Evolutionary conservation across 2,329 filamentous ascomycete genomes (phyloP), one percentile per base, ranked within the genome.

Genomic region (Chaetomium sp.): DNA sequence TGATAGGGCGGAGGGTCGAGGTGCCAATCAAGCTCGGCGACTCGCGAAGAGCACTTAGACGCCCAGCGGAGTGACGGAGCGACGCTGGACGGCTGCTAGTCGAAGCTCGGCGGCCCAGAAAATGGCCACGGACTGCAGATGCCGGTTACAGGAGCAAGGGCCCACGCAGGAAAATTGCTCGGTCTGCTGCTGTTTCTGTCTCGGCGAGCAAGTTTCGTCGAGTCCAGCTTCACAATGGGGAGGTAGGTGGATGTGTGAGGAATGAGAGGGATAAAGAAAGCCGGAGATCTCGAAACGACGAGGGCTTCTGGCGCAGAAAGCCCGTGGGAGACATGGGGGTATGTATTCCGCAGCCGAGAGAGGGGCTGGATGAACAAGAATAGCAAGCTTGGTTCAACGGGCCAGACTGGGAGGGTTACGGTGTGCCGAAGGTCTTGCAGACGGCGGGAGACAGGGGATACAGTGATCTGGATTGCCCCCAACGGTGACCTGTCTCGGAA

Each of bases 1-100:
- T 81, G 80, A 81, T 83, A 81, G 80, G 80, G 70, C 74, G 69
- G 72, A 66, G 65, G 68, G 33, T 66, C 62, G 65, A 70, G 70
- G 70, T 72, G 73, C 75, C 78, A 77, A 77, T 79, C 74, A 74
- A 72, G 75, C 72, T 74, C 72, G 74, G 73, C 76, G 75, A 78
- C 74, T 76, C 72, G 74, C 70, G 73, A 75, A 72, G 72, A 71
- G 58, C 47, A 75, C 78, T 79, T 82, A 82, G 77, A 80, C 81
- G 80, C 80, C 78, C 75, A 70, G 67, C 63, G 69, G 73, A 69
- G 72, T 73, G 72, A 74, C 72, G 70, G 71, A 72, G 75, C 77
- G 76, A 73, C 72, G 74, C 76, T 73, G 65, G 60, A 63, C 51
- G 62, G 55, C 57, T 65, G 59, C 63, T 58, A 68, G 67, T 61